phyloP scores from a whole-genome alignment of 176 grass and related monocot genomes.

The Poa pratensis region DNA sequence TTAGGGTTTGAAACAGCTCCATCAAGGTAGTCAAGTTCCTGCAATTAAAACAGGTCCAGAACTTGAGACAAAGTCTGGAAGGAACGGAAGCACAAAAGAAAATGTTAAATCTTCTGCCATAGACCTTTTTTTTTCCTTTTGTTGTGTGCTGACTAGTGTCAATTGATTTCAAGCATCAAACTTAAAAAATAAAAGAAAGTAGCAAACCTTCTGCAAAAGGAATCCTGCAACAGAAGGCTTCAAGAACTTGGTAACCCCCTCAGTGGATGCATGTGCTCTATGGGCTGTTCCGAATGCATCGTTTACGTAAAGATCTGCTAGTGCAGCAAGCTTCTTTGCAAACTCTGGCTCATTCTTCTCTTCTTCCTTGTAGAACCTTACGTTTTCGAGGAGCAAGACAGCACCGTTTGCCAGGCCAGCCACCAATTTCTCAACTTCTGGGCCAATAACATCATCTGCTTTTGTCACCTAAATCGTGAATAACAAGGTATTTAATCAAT shows the following conservation, averaged over 20 bases:
- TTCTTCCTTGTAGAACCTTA: slow-evolving; percentile 83
- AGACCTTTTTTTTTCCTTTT: background rate
- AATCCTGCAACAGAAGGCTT: slow-evolving; percentile 76
- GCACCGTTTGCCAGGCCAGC: slow-evolving; percentile 49
- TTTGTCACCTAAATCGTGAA: slow-evolving; percentile 57
- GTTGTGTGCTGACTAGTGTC: background rate
- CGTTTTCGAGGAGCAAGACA: slow-evolving; percentile 78
- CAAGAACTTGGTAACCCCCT: slow-evolving; percentile 77
- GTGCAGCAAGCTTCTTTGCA: slow-evolving; percentile 67
- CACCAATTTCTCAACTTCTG: slow-evolving; percentile 69
- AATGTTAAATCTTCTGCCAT: background rate
- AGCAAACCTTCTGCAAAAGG: slow-evolving; percentile 72
- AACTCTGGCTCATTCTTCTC: slow-evolving; percentile 83
- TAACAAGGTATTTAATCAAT: background rate
- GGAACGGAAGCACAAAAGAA: background rate
- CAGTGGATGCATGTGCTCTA: slow-evolving; percentile 77
- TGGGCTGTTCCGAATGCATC: slow-evolving; percentile 85
- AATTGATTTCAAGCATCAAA: slow-evolving; percentile 18
- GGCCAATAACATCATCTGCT: slow-evolving; percentile 69
- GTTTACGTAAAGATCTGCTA: slow-evolving; percentile 70
- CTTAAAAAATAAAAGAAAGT: background rate
- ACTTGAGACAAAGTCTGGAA: background rate
- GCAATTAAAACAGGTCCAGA: slow-evolving; percentile 34
- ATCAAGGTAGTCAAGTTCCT: slow-evolving; percentile 86
- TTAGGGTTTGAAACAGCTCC: slow-evolving; percentile 76